Percentiles rank a stretch among this genome's conserved stretches.
Evolutionary conservation across 2,329 filamentous ascomycete genomes (phyloP).

Genomic region (Sporothrix humicola): DNA sequence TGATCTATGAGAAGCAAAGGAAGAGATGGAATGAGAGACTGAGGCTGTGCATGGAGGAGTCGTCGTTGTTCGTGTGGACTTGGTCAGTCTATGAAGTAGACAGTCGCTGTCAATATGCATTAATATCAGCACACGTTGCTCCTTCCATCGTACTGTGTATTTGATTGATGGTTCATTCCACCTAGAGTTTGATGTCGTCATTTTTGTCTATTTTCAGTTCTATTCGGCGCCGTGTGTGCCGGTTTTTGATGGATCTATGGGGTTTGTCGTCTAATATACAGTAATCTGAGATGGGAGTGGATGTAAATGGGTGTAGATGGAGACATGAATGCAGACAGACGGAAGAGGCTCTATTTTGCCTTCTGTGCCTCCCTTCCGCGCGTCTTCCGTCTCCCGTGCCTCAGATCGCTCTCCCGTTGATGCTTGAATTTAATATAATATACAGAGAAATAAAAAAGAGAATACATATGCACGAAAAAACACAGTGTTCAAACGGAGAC

Average conservation of each 20-base stretch:
- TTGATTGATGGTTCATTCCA: background rate
- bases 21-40: background rate
- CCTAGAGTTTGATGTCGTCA: background rate
- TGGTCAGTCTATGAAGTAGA: background rate
- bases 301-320: background rate
- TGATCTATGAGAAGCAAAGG: background rate
- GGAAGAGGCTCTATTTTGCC: constrained; percentile 18
- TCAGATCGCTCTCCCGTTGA: too few species aligned
- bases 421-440: constrained; percentile 1
- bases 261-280: background rate
- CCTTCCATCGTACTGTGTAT: background rate
- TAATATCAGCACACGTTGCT: background rate
- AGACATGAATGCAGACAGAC: too few species aligned
- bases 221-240: background rate
- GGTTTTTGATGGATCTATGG: background rate
- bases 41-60: background rate
- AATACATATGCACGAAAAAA: background rate
- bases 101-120: background rate
- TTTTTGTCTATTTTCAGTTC: background rate
- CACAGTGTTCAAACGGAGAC: background rate
- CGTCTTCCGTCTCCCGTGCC: background rate
- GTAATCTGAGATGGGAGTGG: background rate
- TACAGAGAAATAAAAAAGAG: too few species aligned
- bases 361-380: background rate
- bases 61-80: background rate